Evolutionary conservation across 1,284 basidiomycete species (phyloP), one percentile per base, ranked within the genome.

Genomic region (Marasmius tenuissimus): DNA sequence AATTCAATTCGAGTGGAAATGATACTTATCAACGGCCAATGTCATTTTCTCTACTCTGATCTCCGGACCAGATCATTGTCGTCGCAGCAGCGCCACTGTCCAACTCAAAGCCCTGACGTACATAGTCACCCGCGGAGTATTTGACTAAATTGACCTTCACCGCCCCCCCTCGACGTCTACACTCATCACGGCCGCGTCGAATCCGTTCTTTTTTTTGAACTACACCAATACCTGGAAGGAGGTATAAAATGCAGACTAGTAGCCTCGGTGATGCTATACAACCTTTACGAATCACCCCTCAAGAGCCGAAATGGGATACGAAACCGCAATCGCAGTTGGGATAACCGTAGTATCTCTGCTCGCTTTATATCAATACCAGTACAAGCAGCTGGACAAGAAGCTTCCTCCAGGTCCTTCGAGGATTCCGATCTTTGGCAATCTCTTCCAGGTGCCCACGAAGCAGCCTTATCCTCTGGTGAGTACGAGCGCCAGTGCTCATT

Each of bases 401-500:
- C 50, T 62, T 42, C 62, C 62, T 20, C 62, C 62, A n/a, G 62
- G 62, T 11, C 62, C 62, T 27, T 50, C 40, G 8, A 55, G 62
- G 9, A 37, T 58, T 20, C 62, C 62, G 16, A 48, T 63, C 20
- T 11, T 63, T 11, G 62, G 62, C 47, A 63, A 63, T 37, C 40
- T 63, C n/a, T 53, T 63, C 16, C 59, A 63, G 18, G 48, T 63
- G 3, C 57, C 57, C 16, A 5, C 45, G 1, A 16, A 27, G 4
- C 39, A 45, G 18, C 16, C 56, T 18, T 63, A 59, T 56, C 34
- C 34, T 10, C 18, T 20, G 10, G 48, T 49, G 27, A 11, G 48
- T 18, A 45, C 42, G 18, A 45, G 18, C 27, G 27, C 27, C 18
- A 45, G 42, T 45, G 42, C 18, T 22, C 14, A n/a, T n/a, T n/a